Evolutionary conservation across 1,284 basidiomycete genomes (phyloP).

Genomic region (Sanghuangporus sanghuang): DNA sequence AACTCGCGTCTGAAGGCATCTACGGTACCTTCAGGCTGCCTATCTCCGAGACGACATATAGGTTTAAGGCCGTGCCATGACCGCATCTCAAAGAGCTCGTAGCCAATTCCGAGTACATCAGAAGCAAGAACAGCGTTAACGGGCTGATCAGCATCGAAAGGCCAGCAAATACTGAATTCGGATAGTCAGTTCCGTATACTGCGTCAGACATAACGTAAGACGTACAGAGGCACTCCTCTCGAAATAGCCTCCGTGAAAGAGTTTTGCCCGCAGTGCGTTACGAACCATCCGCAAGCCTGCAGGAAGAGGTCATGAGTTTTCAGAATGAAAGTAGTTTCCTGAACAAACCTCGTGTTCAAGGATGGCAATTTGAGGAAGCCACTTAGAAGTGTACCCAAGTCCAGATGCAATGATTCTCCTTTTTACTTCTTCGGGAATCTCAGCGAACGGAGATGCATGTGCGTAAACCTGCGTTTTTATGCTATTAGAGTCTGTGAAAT

Average conservation of each 20-base stretch:
- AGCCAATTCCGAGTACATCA: constrained; percentile 22
- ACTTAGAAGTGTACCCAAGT: constrained; percentile 11
- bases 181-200: neutral
- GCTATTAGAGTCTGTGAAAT: neutral
- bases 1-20: constrained; percentile 2
- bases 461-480: constrained; percentile 1
- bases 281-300: constrained; percentile 20
- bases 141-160: constrained; percentile 24
- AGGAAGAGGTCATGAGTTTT: too few species aligned
- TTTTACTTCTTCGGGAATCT: constrained; percentile 6
- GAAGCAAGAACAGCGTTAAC: constrained; percentile 22
- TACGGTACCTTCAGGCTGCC: constrained; percentile 2
- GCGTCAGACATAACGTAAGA: neutral
- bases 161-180: constrained; percentile 25
- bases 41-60: constrained; percentile 11
- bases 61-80: constrained; percentile 22
- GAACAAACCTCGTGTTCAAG: constrained; percentile 12
- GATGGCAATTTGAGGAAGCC: constrained; percentile 18
- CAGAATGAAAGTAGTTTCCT: too few species aligned
- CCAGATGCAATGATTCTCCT: constrained; percentile 8
- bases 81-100: constrained; percentile 28
- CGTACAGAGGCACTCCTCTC: constrained; percentile 17
- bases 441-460: constrained; percentile 6
- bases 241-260: constrained; percentile 17
- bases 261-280: constrained; percentile 20